Conservation (phyloP, 192 early-diverging fungal genomes). For the Geosiphon pyriformis region DNA sequence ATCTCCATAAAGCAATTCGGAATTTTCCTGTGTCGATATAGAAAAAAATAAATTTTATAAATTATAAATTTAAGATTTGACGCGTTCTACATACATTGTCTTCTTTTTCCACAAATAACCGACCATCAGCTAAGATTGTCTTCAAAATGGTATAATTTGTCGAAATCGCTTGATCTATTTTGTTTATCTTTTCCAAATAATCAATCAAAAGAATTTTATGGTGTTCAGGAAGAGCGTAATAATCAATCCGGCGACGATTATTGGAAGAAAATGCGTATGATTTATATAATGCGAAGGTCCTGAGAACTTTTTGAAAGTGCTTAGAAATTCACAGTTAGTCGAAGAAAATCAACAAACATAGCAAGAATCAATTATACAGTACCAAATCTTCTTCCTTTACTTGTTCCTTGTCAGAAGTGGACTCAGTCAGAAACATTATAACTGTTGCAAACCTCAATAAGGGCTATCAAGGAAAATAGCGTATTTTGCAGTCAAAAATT, state of each 20-base stretch:
- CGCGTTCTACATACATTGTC: not conserved
- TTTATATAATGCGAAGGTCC: conserved; percentile 60
- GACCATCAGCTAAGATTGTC: conserved; percentile 42
- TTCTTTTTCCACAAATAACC: conserved; percentile 41
- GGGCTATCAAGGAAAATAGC: too few relatives aligned
- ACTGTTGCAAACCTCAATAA: too few relatives aligned
- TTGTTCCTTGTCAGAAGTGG: not conserved
- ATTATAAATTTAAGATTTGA: conserved; percentile 31
- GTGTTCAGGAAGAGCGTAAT: conserved; percentile 52
- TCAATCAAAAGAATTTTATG: conserved; percentile 55
- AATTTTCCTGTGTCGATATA: not conserved
- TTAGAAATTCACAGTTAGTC: not conserved
- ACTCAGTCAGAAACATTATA: too few relatives aligned
- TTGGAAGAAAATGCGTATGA: conserved; percentile 51
- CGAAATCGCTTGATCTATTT: conserved; percentile 53
- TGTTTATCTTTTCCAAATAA: conserved; percentile 58
- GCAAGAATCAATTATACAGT: not conserved
- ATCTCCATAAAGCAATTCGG: not conserved
- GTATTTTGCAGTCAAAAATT: too few relatives aligned
- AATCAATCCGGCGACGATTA: conserved; percentile 58
- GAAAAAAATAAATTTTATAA: not conserved
- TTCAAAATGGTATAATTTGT: conserved; percentile 54
- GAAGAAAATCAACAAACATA: not conserved
- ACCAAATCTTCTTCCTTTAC: not conserved
- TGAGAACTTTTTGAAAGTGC: conserved; percentile 51